Percentiles rank a stretch among this genome's conserved stretches.
Conservation (phyloP, 148 eudicot genomes). For the Rhododendron henanense region DNA sequence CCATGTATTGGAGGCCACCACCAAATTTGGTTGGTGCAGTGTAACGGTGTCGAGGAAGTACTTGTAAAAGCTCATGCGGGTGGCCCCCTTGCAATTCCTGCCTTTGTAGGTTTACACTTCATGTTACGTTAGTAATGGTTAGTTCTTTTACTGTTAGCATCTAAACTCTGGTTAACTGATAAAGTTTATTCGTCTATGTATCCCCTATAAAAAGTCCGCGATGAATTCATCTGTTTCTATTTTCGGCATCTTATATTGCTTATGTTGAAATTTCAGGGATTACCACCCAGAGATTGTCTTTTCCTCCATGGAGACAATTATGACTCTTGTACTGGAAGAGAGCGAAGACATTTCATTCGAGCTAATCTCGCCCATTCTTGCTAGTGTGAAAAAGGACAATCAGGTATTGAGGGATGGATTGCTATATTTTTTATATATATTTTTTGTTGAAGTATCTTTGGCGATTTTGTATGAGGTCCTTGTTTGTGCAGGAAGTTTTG, state of each 20-base stretch:
- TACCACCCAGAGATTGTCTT: constrained; percentile 57
- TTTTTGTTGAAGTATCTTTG: not conserved
- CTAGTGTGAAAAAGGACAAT: constrained; percentile 47
- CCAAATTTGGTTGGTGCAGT: too few species aligned
- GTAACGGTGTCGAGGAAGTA: too few species aligned
- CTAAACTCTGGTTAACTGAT: not conserved
- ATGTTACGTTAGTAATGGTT: not conserved
- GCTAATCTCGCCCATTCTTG: constrained; percentile 52
- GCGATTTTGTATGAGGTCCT: not conserved
- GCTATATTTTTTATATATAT: not conserved
- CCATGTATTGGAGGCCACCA: too few species aligned
- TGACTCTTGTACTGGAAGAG: constrained; percentile 88
- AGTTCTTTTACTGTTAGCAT: not conserved
- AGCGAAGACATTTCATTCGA: constrained; percentile 70
- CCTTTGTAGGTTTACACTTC: not conserved
- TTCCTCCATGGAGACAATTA: constrained; percentile 82
- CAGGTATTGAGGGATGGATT: constrained; percentile 31
- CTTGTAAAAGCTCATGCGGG: too few species aligned
- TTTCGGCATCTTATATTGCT: not conserved
- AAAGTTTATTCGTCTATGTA: not conserved
- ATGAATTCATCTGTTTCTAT: not conserved
- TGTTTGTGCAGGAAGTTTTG: constrained; percentile 34
- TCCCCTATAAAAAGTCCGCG: not conserved
- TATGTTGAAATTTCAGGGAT: constrained; percentile 44
- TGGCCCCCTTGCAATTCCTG: too few species aligned